Conservation (phyloP, 1,284 basidiomycete genomes). For the Fistulinella cinereoalba region DNA sequence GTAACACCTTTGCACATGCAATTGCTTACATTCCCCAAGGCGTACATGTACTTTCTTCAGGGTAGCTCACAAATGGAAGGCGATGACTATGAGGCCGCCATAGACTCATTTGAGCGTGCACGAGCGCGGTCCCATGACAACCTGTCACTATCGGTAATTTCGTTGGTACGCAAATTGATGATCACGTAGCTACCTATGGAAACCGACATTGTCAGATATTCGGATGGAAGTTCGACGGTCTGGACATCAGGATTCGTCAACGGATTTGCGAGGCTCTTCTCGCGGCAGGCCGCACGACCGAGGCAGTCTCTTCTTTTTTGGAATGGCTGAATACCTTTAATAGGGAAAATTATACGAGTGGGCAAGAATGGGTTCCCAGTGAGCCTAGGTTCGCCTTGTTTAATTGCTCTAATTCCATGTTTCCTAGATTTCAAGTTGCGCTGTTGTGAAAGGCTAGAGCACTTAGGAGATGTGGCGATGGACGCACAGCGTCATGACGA, state of each 20-base stretch:
- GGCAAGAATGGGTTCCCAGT: neutral
- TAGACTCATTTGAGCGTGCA: neutral
- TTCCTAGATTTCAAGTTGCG: neutral
- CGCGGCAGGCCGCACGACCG: neutral
- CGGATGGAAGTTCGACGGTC: neutral
- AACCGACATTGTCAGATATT: neutral
- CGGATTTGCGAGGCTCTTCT: neutral
- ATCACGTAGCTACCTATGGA: neutral
- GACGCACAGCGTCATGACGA: neutral
- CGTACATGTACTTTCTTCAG: neutral
- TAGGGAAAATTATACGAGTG: neutral
- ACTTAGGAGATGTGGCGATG: neutral
- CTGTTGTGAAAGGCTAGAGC: neutral
- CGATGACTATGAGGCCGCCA: neutral
- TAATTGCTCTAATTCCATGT: no score
- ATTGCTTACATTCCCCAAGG: neutral
- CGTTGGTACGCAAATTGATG: neutral
- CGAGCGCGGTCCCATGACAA: no score
- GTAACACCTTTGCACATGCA: neutral
- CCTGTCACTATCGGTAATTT: neutral
- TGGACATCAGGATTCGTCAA: neutral
- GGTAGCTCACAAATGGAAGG: neutral
- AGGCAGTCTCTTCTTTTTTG: neutral
- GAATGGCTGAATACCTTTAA: neutral
- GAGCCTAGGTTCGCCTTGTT: neutral